These are phyloP conservation scores for Sinapis alba DNA, from an alignment of 441 rosid genomes.

Conservation along the genomic window DNA sequence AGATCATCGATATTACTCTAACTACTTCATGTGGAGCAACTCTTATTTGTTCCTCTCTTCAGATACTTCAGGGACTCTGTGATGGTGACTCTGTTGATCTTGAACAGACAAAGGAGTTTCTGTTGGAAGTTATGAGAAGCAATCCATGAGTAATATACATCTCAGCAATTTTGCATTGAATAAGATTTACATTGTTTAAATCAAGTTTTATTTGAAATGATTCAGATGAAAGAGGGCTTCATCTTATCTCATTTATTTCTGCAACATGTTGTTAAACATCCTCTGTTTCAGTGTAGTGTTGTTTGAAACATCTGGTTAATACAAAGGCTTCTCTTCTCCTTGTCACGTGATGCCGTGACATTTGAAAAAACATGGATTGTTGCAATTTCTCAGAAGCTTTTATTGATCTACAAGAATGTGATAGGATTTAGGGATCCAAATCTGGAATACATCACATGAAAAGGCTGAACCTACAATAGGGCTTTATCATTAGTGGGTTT, in stretches of 20 bases:
- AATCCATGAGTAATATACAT: conserved; percentile 23
- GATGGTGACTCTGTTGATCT: conserved; percentile 41
- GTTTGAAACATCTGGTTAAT: background rate
- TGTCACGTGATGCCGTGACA: background rate
- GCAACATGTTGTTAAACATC: background rate
- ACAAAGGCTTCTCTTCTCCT: background rate
- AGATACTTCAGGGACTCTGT: conserved; percentile 56
- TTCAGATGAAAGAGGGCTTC: conserved; percentile 14
- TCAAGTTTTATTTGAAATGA: conserved; percentile 8
- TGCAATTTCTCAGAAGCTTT: background rate
- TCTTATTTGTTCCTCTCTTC: conserved; percentile 60
- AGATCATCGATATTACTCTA: conserved; percentile 57
- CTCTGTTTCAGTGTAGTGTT: background rate
- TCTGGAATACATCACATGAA: background rate
- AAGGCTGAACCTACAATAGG: background rate
- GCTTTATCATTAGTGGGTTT: background rate
- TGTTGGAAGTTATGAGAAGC: conserved; percentile 54
- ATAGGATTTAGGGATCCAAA: background rate
- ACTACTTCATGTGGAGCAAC: conserved; percentile 57
- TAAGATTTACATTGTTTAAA: background rate
- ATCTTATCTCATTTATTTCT: conserved; percentile 6
- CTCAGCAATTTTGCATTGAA: background rate
- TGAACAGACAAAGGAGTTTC: conserved; percentile 48
- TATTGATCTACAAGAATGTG: background rate
- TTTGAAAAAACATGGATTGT: background rate